A percentile compares a stretch with the other conserved stretches of the same genome.
These are phyloP conservation scores for Vaccinium vitisidaea DNA, from an alignment of 148 eudicot genomes.

Conservation along the genomic window DNA sequence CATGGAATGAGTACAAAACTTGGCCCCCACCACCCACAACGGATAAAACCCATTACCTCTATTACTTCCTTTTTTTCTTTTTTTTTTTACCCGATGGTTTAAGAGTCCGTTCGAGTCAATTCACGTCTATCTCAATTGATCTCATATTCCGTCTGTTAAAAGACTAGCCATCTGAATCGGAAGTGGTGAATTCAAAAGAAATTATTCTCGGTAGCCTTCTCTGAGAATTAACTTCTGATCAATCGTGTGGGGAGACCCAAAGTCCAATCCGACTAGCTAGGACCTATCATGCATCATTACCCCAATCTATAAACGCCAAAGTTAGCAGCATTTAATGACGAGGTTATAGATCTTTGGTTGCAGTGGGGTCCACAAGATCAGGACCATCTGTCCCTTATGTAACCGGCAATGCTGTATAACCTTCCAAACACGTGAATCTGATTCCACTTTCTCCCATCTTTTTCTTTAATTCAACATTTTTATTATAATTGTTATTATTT, in stretches of 20 bases:
- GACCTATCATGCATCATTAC: too few species aligned
- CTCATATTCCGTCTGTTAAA: too few species aligned
- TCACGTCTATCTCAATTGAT: too few species aligned
- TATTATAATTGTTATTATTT: background rate
- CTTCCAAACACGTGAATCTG: conserved; percentile 3
- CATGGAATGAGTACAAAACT: background rate
- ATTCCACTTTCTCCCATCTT: background rate
- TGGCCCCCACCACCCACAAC: background rate
- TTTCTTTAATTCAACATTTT: background rate
- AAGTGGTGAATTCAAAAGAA: too few species aligned
- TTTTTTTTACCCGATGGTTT: too few species aligned
- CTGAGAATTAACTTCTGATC: too few species aligned
- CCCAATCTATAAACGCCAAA: background rate
- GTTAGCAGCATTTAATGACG: conserved; percentile 2
- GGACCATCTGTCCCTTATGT: background rate
- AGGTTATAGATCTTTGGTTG: background rate
- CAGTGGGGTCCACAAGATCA: background rate
- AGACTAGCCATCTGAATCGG: too few species aligned
- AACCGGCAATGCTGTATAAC: background rate
- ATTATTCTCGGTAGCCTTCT: too few species aligned
- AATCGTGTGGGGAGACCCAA: too few species aligned
- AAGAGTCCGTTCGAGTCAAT: too few species aligned
- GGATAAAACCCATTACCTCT: background rate
- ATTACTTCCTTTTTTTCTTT: background rate
- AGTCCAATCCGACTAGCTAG: too few species aligned